Base-by-base conservation (phyloP, 768 basidiomycete species). In the Gyrodon lividus region DNA sequence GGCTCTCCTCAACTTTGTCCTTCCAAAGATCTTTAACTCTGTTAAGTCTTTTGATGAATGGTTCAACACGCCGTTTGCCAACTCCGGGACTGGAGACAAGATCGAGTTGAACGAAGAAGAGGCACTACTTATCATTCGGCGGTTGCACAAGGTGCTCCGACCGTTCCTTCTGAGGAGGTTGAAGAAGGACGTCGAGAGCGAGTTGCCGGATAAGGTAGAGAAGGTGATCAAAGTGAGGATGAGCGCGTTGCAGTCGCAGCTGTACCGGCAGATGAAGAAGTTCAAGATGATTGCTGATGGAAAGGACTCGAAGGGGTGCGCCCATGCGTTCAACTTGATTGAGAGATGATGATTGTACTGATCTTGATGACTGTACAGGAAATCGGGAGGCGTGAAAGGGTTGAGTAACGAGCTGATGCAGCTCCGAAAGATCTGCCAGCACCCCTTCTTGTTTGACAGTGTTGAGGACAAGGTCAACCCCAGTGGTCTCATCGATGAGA, bases 41-140 rank as follows among this genome's bases (percentile, higher is more conserved):
- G 94, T 97, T 54, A 96, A 98, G 69, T 96, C 94, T 19, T 98
- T 99, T 68, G 97, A 98, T 62, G 97, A 98, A 65, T 99, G 97
- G 97, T 99, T 98, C 80, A 98, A 98, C 74, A 97, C 96, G 2
- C 97, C 97, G 0, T 99, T 99, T 59, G 96, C 97, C 53, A 98
- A 92, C 70, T 92, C 94, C n/a, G 96, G 96, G 26, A 90, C 91
- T 0, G 88, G 89, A 8, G 97, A 99, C 73, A 97, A 96, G 81
- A 96, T 98, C 66, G 94, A 97, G 76, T 70, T 98, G 75, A 97
- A 96, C 73, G 97, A 99, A 88, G 97, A 98, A 89, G 97, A 99
- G 76, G 90, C 92, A 3, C 78, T 98, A 33, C 87, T 98, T 50
- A 92, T 99, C 64, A 97, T 99, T 66, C 87, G 95, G 49, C 95